Evolutionary conservation across 2,329 filamentous ascomycete genomes (phyloP).

Genomic region (Furcasterigmium furcatum): DNA sequence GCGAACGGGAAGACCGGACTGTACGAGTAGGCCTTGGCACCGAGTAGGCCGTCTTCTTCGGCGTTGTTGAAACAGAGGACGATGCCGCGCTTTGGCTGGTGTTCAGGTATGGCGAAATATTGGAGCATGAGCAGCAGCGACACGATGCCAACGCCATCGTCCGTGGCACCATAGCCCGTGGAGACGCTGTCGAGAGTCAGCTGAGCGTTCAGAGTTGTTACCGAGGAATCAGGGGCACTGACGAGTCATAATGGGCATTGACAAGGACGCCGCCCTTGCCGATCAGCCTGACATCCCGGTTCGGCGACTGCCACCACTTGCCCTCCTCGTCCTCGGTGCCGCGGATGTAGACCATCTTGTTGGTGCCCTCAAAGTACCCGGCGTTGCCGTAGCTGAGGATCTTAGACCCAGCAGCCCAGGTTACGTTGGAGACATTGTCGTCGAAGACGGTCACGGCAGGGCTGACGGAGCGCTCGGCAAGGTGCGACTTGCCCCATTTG

Average conservation of each 20-base stretch:
- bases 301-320: slow-evolving; percentile 64
- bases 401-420: slow-evolving; percentile 43
- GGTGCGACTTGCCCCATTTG: slow-evolving; percentile 7
- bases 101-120: slow-evolving; percentile 72
- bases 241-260: slow-evolving; percentile 89
- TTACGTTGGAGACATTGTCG: slow-evolving; percentile 76
- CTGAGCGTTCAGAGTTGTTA: too few species aligned
- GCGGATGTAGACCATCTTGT: slow-evolving; percentile 87
- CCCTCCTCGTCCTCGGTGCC: slow-evolving; percentile 71
- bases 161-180: slow-evolving; percentile 88
- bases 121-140: slow-evolving; percentile 80
- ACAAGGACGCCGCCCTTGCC: slow-evolving; percentile 78
- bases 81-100: slow-evolving; percentile 75
- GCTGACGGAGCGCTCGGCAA: slow-evolving; percentile 9
- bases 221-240: slow-evolving; percentile 16
- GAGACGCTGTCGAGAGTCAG: slow-evolving; percentile 60
- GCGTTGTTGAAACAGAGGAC: slow-evolving; percentile 90
- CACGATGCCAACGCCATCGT: slow-evolving; percentile 90
- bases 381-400: slow-evolving; percentile 21
- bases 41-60: slow-evolving; percentile 90
- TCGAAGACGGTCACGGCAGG: slow-evolving; percentile 68
- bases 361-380: slow-evolving; percentile 84
- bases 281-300: slow-evolving; percentile 39
- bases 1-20: slow-evolving; percentile 78
- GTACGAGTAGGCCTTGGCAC: slow-evolving; percentile 79